These are phyloP conservation scores for Blastocystis sp. DNA, from an alignment of 352 stramenopile genomes.

Conservation along the genomic window DNA sequence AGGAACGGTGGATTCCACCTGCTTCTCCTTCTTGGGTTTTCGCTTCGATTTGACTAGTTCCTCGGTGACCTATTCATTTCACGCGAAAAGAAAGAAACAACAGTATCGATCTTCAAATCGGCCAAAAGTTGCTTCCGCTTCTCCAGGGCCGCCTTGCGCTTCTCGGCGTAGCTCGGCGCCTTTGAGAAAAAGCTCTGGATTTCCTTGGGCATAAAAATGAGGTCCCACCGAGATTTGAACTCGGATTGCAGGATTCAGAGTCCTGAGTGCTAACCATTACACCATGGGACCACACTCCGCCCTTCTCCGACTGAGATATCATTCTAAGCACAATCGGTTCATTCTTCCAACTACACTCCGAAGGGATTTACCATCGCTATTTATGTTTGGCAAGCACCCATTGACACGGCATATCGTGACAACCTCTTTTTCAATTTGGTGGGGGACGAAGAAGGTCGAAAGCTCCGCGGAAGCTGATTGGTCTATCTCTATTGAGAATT, in stretches of 20 bases:
- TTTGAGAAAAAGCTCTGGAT: slow-evolving; percentile 41
- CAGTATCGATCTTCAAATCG: slow-evolving; percentile 10
- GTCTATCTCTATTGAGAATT: not conserved
- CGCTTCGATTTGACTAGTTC: not conserved
- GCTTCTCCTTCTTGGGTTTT: not conserved
- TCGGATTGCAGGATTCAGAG: slow-evolving; percentile 53
- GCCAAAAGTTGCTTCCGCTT: slow-evolving; percentile 38
- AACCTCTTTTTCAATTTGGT: slow-evolving; percentile 1
- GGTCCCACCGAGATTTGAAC: slow-evolving; percentile 44
- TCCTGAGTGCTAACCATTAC: slow-evolving; percentile 54
- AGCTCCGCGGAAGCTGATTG: not conserved
- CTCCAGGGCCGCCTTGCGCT: slow-evolving; percentile 15
- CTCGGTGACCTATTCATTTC: not conserved
- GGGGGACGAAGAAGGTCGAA: slow-evolving; percentile 40
- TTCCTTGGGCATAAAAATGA: slow-evolving; percentile 13
- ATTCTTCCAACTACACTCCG: too few relatives aligned
- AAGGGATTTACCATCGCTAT: too few relatives aligned
- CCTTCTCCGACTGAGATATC: too few relatives aligned
- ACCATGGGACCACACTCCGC: not conserved
- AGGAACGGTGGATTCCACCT: not conserved
- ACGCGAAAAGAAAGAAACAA: not conserved
- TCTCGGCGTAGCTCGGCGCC: not conserved
- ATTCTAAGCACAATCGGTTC: too few relatives aligned
- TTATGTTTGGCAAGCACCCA: too few relatives aligned
- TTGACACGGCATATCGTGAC: too few relatives aligned